Evolutionary conservation across 2,329 filamentous ascomycete genomes (phyloP), one percentile per base, ranked within the genome.

Genomic region (Dissoconium aciculare): DNA sequence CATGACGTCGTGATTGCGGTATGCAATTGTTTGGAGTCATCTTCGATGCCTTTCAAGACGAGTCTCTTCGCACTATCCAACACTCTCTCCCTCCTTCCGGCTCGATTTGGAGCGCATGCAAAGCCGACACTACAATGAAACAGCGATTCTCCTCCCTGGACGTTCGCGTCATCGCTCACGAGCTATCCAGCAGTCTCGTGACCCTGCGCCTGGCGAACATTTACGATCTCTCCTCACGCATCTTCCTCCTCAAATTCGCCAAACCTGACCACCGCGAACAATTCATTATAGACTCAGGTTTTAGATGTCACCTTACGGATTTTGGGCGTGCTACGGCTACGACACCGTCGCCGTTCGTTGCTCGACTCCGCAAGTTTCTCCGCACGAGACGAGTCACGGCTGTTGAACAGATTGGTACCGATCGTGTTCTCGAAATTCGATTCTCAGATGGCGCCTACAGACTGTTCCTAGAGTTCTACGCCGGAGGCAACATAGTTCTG

Each of bases 211-310:
- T 95, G 30, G 74, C 81, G 39, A 98, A 98, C 53, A 77, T 94
- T 54, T 95, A 98, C 62, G 89, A 98, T 55, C 72, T 98, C 36
- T 92, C 83, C 39, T 84, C 84, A 42, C 84, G 87, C 52, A 94
- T 95, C 50, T 82, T 95, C 51, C 74, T 95, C 15, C 70, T 98
- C 56, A 95, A 94, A 53, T 89, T 98, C 52, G 75, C 84, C 33
- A 92, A 89, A 54, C 83, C 87, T 26, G 77, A 87, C 50, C 70
- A 77, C 43, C 84, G 85, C 56, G 78, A 89, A 52, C 87, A 95
- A 54, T 67, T 98, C 15, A 66, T 98, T 30, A 74, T 98, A 46
- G 89, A 98, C 54, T 89, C 82, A 2, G 89, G 89, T 16, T 98
- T 98, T 57, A 83, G 89, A 51, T 91, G 83, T 56, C 89, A 98